Evolutionary conservation across 768 basidiomycete species (phyloP).

Genomic region (Lyophyllum atratum): DNA sequence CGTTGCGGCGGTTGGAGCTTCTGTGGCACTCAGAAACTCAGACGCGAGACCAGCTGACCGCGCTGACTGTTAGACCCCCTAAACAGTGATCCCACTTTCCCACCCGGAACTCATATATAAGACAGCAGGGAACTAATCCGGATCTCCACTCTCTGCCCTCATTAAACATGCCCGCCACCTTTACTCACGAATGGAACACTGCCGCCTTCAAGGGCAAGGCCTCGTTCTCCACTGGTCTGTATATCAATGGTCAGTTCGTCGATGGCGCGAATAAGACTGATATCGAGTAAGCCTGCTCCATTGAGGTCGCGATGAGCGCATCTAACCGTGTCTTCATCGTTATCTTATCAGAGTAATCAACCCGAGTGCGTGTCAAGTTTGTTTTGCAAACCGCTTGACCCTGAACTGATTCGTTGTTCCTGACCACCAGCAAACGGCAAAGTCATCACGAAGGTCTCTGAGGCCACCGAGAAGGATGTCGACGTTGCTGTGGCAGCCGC

Average conservation of each 20-base stretch:
- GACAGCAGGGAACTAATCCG: background rate
- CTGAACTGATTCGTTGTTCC: slow-evolving; percentile 3
- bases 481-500: slow-evolving; percentile 73
- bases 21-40: background rate
- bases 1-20: no score
- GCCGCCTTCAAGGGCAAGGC: slow-evolving; percentile 58
- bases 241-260: slow-evolving; percentile 70
- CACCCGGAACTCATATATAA: background rate
- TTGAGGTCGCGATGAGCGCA: background rate
- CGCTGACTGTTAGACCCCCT: background rate
- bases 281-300: slow-evolving; percentile 54
- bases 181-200: slow-evolving; percentile 54
- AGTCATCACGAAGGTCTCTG: slow-evolving; percentile 54
- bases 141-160: background rate
- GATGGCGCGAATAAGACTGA: slow-evolving; percentile 53
- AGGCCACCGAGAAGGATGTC: slow-evolving; percentile 70
- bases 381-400: background rate
- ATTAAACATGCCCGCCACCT: slow-evolving; percentile 32
- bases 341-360: slow-evolving; percentile 49
- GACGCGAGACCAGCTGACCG: background rate
- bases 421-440: slow-evolving; percentile 59
- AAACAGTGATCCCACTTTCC: background rate
- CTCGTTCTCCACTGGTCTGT: slow-evolving; percentile 66
- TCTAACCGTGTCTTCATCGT: background rate
- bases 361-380: slow-evolving; percentile 36